Evolutionary conservation across 2,329 filamentous ascomycete species (phyloP), one percentile per base, ranked within the genome.

Genomic region (Colletotrichum ledebouriae): DNA sequence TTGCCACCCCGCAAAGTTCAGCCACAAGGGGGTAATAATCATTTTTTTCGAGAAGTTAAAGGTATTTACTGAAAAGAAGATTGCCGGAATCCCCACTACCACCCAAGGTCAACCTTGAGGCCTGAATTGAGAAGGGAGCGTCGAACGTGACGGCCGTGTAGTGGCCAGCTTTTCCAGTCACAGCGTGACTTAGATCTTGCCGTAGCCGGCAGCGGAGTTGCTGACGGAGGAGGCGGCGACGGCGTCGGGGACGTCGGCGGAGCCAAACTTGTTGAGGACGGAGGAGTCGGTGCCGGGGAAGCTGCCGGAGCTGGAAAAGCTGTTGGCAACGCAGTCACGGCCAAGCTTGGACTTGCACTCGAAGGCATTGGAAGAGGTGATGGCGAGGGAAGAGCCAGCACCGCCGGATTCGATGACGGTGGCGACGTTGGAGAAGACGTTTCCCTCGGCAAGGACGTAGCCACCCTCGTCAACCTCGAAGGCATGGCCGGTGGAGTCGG

Each of bases 381-480:
- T 58, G 59, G 64, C 64, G 37, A 67, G 59, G 22, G 53, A 22
- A 17, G 59, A 34, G 20, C 59, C 59, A 52, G 37, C 60, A 15
- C 60, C 53, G 22, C 65, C 65, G 12, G 37, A 1, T 67, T 83
- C 78, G 52, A 84, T 75, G 37, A 80, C 76, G 33, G 78, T 77
- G 15, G 75, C 74, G 66, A 89, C 81, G 72, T 86, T 84, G 76
- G 86, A 81, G 81, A 89, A 89, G 59, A 86, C 78, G 73, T 87
- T 88, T 39, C 87, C 87, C 78, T 89, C 87, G 2, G 84, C 84
- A n/a, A 70, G 79, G 55, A 87, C 82, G 71, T 78, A 79, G 58
- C 72, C 79, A 56, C 81, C 81, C 6, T 74, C 57, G 63, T 79
- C 79, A 61, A 83, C 76, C 77, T 87, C 87, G 74, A 89, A 89